Base-by-base conservation (phyloP, 2,329 filamentous ascomycete species). In the Alternaria gansuensis region DNA sequence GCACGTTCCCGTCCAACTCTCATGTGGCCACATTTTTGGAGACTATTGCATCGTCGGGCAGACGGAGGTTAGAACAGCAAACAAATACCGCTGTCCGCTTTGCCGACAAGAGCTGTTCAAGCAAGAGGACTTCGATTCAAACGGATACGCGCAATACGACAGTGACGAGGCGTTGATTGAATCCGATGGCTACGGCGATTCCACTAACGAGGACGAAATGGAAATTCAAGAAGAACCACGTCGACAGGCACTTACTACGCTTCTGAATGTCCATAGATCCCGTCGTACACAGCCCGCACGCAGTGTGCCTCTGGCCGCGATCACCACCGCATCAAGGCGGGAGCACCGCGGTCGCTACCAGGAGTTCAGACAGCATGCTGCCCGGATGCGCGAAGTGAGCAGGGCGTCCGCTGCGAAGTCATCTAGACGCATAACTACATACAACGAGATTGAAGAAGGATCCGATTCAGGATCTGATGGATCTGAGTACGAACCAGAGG, bases 21-120 rank as follows among this genome's bases (percentile, higher is more conserved):
- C 23, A 6, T 57, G 46, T 33, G 29, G 37, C 2, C 54, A 57
- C 39, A 36, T 57, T 26, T 57, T 57, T 29, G 54, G 54, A 3
- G 29, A 24, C 23, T 36, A 57, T 29, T 57, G 54, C 36, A 51
- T 57, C 46, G 29, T 51, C 39, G 14, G 28, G n/a, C 36, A 37
- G 39, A 26, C 33, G 11, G 46, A 57, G 37, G 29, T 14, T n/a
- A 24, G 14, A 14, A 36, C n/a, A 17, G n/a, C 31, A 14, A 50
- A 50, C 48, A 50, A 29, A 34, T 39, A 50, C 24, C 33, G 48
- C 11, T 50, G 48, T 21, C 48, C 48, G 14, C 48, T 50, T 9
- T 39, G 48, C 34, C 48, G 48, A 17, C 23, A 29, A 13, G 48
- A 50, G 34, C 34, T 50, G 23, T 50, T 50, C 14, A 21, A 50